These are phyloP conservation scores for Syzygium aromaticum DNA, from an alignment of 345 rosid species.

Conservation along the genomic window DNA sequence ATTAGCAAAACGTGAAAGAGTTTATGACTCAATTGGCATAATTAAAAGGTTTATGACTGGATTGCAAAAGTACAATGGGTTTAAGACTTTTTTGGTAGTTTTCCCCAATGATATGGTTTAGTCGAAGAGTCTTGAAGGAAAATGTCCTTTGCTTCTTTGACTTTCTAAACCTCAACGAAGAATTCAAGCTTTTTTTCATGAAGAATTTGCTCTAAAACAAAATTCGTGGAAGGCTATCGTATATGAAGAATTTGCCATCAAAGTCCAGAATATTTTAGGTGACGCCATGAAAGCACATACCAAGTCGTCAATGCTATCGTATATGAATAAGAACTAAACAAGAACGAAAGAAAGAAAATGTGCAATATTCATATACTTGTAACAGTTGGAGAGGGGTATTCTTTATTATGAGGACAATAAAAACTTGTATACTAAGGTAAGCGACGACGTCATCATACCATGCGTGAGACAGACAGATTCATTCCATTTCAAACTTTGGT, in stretches of 20 bases:
- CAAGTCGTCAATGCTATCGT: not conserved
- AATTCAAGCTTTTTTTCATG: not conserved
- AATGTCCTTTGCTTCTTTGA: not conserved
- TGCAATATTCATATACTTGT: not conserved
- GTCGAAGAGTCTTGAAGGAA: not conserved
- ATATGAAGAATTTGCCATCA: not conserved
- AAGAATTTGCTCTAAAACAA: not conserved
- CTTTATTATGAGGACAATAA: not conserved
- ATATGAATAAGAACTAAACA: not conserved
- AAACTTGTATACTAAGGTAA: not conserved
- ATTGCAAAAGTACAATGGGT: too few species aligned
- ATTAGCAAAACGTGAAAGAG: too few species aligned
- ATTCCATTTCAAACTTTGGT: not conserved
- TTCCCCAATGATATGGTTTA: not conserved
- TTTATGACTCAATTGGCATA: too few species aligned
- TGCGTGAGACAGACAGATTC: not conserved
- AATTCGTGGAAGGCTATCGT: not conserved
- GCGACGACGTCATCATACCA: not conserved
- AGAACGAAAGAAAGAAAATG: not conserved
- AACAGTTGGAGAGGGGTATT: not conserved
- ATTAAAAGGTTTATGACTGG: too few species aligned
- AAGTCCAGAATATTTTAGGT: not conserved
- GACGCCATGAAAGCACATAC: not conserved
- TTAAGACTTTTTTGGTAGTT: too few species aligned
- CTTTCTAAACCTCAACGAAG: not conserved